phyloP scores from a whole-genome alignment of 2,329 filamentous ascomycete species.

The Ambrosiella cleistominuta region DNA sequence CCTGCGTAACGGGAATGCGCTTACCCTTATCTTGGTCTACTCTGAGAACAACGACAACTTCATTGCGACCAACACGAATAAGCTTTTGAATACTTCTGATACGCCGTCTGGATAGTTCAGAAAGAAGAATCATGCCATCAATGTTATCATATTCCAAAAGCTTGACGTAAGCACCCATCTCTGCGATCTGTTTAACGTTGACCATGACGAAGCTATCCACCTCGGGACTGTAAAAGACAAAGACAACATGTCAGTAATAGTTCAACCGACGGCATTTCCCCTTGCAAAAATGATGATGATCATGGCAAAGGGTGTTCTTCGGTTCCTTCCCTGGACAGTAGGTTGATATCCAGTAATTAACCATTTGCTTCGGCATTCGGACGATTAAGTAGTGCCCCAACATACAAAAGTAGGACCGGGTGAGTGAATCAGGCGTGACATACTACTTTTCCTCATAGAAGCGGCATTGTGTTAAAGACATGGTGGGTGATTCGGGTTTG shows the following conservation, averaged over 20 bases:
- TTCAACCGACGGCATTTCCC: constrained; percentile 3
- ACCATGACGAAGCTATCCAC: constrained; percentile 99
- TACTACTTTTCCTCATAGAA: constrained; percentile 90
- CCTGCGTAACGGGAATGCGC: background rate
- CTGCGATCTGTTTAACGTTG: constrained; percentile 98
- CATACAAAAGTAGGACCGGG: background rate
- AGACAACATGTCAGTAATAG: constrained; percentile 9
- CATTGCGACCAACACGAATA: constrained; percentile 92
- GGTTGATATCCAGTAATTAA: no score
- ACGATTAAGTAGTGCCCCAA: background rate
- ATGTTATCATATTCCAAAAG: constrained; percentile 99
- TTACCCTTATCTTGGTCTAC: constrained; percentile 97
- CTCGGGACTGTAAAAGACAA: constrained; percentile 39
- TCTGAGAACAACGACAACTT: constrained; percentile 94
- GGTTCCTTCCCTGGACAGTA: no score
- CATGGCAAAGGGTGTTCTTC: no score
- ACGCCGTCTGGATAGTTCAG: constrained; percentile 91
- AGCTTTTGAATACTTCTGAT: constrained; percentile 98
- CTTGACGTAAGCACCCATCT: constrained; percentile 99
- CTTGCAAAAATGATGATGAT: no score
- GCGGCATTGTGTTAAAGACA: constrained; percentile 91
- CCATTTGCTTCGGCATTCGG: background rate
- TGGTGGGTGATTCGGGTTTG: constrained; percentile 37
- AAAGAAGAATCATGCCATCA: constrained; percentile 98
- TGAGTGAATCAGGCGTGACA: constrained; percentile 13